These are phyloP conservation scores for Calonectria naviculata DNA, from an alignment of 2,329 filamentous ascomycete genomes.

Conservation along the genomic window DNA sequence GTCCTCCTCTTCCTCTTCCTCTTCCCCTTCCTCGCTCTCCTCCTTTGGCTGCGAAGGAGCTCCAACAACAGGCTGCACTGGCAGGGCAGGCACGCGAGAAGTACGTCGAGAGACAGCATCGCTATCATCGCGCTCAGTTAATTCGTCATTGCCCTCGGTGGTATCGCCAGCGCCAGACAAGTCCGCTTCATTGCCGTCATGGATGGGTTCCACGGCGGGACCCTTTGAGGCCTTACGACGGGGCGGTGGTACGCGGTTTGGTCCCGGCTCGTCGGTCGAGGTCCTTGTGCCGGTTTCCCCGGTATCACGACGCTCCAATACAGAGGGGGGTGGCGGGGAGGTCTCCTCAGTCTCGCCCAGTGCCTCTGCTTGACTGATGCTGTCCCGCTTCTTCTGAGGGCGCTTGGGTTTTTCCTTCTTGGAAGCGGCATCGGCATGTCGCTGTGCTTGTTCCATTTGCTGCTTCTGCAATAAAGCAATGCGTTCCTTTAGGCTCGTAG, in stretches of 20 bases:
- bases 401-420: constrained; percentile 93
- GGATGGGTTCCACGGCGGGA: constrained; percentile 53
- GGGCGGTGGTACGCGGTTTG: constrained; percentile 52
- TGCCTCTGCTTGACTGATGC: constrained; percentile 45
- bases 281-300: constrained; percentile 59
- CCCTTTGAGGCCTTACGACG: constrained; percentile 65
- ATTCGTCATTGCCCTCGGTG: constrained; percentile 69
- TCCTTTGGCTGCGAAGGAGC: constrained; percentile 48
- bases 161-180: constrained; percentile 74
- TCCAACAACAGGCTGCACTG: constrained; percentile 36
- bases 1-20: constrained; percentile 80
- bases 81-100: constrained; percentile 52
- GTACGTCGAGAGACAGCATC: constrained; percentile 66
- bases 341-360: constrained; percentile 45
- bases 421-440: constrained; percentile 80
- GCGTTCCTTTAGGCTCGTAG: constrained; percentile 91
- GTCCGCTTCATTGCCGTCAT: constrained; percentile 73
- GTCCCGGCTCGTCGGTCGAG: constrained; percentile 59
- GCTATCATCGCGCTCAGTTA: constrained; percentile 79
- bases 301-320: constrained; percentile 59
- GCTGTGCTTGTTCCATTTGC: constrained; percentile 87
- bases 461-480: constrained; percentile 95
- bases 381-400: constrained; percentile 74
- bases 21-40: constrained; percentile 73
- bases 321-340: constrained; percentile 37